Conservation (phyloP, 306 rosid genomes). For the Aeschynomene evenia region DNA sequence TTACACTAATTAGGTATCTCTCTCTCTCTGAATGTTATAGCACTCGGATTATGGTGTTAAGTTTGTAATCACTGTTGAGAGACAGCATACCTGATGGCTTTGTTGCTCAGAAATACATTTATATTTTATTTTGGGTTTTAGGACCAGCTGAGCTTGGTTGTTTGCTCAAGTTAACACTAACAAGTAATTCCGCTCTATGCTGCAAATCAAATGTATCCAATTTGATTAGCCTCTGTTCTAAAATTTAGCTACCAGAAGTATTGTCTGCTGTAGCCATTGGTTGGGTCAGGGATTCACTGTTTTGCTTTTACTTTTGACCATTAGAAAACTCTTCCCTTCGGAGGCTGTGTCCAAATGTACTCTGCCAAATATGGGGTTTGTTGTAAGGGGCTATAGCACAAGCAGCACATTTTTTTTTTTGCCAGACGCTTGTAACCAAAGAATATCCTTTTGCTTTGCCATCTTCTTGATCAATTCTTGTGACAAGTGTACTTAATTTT, state of each 20-base stretch:
- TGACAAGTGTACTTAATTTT: neutral
- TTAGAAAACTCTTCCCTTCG: neutral
- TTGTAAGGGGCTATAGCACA: neutral
- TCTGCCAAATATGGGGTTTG: neutral
- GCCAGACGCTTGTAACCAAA: neutral
- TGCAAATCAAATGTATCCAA: conserved; percentile 8
- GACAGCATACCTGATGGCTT: conserved; percentile 5
- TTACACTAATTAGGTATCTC: conserved; percentile 81
- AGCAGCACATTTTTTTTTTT: neutral
- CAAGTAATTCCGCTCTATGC: neutral
- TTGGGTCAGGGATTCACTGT: neutral
- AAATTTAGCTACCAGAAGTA: conserved; percentile 4
- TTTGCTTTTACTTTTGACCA: neutral
- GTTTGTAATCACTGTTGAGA: conserved; percentile 17
- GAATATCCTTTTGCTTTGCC: neutral
- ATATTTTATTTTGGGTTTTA: conserved; percentile 8
- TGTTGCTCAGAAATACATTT: neutral
- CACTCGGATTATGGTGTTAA: conserved; percentile 8
- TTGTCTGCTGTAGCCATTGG: neutral
- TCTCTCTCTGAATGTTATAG: conserved; percentile 22
- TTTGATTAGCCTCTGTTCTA: neutral
- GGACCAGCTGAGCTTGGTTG: conserved; percentile 11
- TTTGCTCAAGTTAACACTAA: conserved; percentile 5
- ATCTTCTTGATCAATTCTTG: conserved; percentile 9
- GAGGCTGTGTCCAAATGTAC: neutral